Evolutionary conservation across 257 asterid genomes (phyloP).

Genomic region (Buddleja alternifolia): DNA sequence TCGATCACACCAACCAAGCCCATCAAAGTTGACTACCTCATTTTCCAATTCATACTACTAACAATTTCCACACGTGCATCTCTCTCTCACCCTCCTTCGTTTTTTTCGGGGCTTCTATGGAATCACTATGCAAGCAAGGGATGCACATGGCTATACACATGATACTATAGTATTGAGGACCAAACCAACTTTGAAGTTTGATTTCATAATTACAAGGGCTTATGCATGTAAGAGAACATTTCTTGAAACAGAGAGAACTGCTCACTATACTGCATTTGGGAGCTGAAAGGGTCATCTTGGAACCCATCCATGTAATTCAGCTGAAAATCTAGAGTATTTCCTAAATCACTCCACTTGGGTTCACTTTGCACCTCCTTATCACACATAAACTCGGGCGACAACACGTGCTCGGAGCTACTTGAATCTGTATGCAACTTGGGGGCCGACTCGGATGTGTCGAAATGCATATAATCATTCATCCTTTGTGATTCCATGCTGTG

Average conservation of each 20-base stretch:
- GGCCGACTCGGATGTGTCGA: conserved; percentile 53
- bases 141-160: conserved; percentile 15
- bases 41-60: conserved; percentile 25
- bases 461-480: conserved; percentile 33
- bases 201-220: conserved; percentile 35
- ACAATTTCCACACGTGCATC: conserved; percentile 14
- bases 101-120: no score
- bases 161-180: neutral
- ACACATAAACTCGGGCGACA: conserved; percentile 47
- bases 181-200: conserved; percentile 4
- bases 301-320: conserved; percentile 49
- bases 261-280: conserved; percentile 54
- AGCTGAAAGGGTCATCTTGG: conserved; percentile 52
- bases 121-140: neutral
- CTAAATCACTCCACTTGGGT: conserved; percentile 51
- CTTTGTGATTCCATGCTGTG: neutral
- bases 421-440: conserved; percentile 66
- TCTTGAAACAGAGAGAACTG: conserved; percentile 54
- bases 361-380: conserved; percentile 70
- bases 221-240: conserved; percentile 51
- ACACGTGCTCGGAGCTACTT: conserved; percentile 63
- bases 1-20: conserved; percentile 25
- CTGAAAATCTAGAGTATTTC: conserved; percentile 48
- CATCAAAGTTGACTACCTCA: conserved; percentile 35
- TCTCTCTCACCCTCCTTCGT: neutral